These are phyloP conservation scores for Thelonectria discophora DNA, from an alignment of 2,329 filamentous ascomycete genomes.

Conservation along the genomic window DNA sequence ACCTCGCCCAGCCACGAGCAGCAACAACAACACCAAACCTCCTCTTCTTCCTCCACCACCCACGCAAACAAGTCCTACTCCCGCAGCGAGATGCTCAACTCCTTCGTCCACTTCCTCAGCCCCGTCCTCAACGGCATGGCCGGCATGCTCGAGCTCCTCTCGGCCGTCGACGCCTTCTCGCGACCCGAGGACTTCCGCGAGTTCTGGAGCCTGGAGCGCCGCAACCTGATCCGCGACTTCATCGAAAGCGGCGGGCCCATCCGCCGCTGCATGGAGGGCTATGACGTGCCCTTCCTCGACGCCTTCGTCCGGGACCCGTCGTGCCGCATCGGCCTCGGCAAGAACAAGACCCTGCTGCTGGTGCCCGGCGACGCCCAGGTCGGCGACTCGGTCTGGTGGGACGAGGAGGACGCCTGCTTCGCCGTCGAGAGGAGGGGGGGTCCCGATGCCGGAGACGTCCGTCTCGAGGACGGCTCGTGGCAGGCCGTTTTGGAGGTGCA, in stretches of 20 bases:
- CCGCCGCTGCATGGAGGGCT: conserved; percentile 37
- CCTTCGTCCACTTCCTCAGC: conserved; percentile 44
- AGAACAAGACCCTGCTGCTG: conserved; percentile 39
- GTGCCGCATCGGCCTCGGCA: conserved; percentile 41
- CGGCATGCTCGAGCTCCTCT: conserved; percentile 46
- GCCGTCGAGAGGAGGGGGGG: conserved; percentile 33
- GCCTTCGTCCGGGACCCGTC: conserved; percentile 39
- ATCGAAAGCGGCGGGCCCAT: conserved; percentile 41
- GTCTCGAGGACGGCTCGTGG: conserved; percentile 36
- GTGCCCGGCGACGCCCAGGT: conserved; percentile 41
- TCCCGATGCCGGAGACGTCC: conserved; percentile 33
- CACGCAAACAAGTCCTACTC: conserved; percentile 27
- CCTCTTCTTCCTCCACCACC: neutral
- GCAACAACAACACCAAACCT: neutral
- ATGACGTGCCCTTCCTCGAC: conserved; percentile 41
- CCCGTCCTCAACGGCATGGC: conserved; percentile 49
- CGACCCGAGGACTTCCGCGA: conserved; percentile 47
- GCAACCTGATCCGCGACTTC: conserved; percentile 47
- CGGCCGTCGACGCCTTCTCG: conserved; percentile 44
- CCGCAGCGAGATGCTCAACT: conserved; percentile 43
- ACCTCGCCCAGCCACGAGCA: conserved; percentile 22
- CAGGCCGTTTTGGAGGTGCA: conserved; percentile 35
- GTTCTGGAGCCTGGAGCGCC: conserved; percentile 47
- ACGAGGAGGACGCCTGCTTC: conserved; percentile 33
- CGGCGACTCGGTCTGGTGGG: conserved; percentile 42